phyloP scores from a whole-genome alignment of 306 rosid genomes.

The Trifolium pratense region DNA sequence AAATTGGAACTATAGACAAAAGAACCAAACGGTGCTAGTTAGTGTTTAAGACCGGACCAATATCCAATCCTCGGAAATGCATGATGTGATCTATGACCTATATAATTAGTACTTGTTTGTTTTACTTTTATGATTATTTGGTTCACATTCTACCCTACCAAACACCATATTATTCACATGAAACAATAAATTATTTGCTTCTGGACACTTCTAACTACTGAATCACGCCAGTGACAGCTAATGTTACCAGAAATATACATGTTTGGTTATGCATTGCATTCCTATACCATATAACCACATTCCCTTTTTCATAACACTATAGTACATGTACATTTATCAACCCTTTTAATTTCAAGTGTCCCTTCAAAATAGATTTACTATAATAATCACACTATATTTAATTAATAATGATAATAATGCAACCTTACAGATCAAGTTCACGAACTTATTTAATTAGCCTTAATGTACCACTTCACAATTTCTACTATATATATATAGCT shows the following conservation, averaged over 20 bases:
- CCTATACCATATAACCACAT: constrained; percentile 27
- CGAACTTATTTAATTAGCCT: not conserved
- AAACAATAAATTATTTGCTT: too few species aligned
- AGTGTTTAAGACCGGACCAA: too few species aligned
- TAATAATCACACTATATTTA: too few species aligned
- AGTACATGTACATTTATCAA: not conserved
- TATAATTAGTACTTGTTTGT: not conserved
- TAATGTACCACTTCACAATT: not conserved
- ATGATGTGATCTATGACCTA: too few species aligned
- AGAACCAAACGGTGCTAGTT: too few species aligned
- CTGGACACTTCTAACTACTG: not conserved
- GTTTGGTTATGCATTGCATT: constrained; percentile 44
- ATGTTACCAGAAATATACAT: not conserved
- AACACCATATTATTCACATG: not conserved
- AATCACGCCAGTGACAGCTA: not conserved
- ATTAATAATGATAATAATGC: not conserved
- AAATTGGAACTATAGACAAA: too few species aligned
- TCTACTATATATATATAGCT: not conserved
- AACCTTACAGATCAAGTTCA: not conserved
- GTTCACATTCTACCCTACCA: constrained; percentile 52
- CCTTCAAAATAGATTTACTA: not conserved
- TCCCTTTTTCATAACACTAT: constrained; percentile 33
- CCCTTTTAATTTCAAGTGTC: not conserved
- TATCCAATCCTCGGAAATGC: too few species aligned
- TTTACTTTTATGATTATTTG: constrained; percentile 37